phyloP scores from a whole-genome alignment of 2,329 filamentous ascomycete genomes.

The Calcarisporium arbuscula region DNA sequence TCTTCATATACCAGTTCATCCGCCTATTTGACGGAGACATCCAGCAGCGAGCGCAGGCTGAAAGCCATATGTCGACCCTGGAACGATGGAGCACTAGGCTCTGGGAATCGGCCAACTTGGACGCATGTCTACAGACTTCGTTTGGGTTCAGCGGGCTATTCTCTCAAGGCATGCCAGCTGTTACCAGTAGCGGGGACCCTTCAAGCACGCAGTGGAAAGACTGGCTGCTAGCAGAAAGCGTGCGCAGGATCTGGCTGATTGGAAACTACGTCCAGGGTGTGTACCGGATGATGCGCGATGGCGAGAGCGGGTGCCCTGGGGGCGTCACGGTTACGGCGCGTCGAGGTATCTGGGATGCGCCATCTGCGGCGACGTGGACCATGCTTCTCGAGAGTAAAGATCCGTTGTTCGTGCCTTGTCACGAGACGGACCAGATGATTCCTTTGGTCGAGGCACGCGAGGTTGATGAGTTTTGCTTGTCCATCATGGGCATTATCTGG shows the following conservation, averaged over 20 bases:
- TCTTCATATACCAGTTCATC: constrained; percentile 16
- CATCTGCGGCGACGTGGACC: constrained; percentile 17
- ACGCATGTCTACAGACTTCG: constrained; percentile 11
- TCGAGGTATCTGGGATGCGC: constrained; percentile 19
- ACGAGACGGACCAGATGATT: constrained; percentile 2
- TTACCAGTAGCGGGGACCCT: not conserved
- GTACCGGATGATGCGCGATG: constrained; percentile 13
- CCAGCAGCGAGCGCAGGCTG: constrained; percentile 15
- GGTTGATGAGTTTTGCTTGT: constrained; percentile 6
- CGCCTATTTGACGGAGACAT: constrained; percentile 19
- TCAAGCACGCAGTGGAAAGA: constrained; percentile 12
- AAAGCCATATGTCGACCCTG: constrained; percentile 10
- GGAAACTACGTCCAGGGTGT: constrained; percentile 11
- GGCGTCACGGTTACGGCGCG: constrained; percentile 17
- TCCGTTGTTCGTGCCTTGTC: constrained; percentile 6
- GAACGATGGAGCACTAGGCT: constrained; percentile 11
- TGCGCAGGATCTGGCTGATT: constrained; percentile 19
- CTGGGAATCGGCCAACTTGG: constrained; percentile 10
- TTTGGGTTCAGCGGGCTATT: constrained; percentile 3
- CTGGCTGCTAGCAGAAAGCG: constrained; percentile 21
- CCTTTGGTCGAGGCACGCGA: not conserved
- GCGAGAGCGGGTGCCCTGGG: constrained; percentile 12
- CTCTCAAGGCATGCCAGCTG: not conserved
- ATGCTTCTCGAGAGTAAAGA: constrained; percentile 5
- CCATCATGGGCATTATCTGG: constrained; percentile 4